These are phyloP conservation scores for Grigorovia transvaalensis DNA, from an alignment of 805 yeast genomes.

Conservation along the genomic window DNA sequence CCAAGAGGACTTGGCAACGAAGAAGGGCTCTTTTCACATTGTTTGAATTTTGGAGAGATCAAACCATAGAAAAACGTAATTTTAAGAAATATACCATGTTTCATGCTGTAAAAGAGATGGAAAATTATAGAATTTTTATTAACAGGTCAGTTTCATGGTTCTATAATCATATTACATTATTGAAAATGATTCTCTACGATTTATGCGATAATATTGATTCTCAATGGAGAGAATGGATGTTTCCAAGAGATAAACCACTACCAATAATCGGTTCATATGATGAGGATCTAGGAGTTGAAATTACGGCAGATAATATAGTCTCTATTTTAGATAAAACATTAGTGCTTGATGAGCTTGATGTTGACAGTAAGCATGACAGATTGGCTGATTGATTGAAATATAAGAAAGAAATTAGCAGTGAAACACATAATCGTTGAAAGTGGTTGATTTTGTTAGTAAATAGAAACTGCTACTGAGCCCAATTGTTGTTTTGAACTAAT, in stretches of 20 bases:
- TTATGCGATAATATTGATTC: constrained; percentile 26
- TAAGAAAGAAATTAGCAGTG: not conserved
- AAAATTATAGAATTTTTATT: constrained; percentile 27
- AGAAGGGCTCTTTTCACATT: constrained; percentile 28
- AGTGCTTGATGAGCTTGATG: constrained; percentile 20
- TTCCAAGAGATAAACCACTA: constrained; percentile 15
- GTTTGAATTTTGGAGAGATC: constrained; percentile 31
- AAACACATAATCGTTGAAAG: not conserved
- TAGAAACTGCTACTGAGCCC: not conserved
- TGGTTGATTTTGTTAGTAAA: no score
- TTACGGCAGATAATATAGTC: constrained; percentile 20
- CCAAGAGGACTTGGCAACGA: constrained; percentile 30
- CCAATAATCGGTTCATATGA: constrained; percentile 18
- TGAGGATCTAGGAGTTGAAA: constrained; percentile 2
- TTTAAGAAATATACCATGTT: constrained; percentile 21
- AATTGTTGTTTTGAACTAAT: not conserved
- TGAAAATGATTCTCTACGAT: constrained; percentile 28
- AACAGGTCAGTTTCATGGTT: constrained; percentile 31
- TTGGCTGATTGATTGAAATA: not conserved
- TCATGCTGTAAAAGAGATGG: constrained; percentile 31
- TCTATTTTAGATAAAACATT: constrained; percentile 21
- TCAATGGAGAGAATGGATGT: constrained; percentile 32
- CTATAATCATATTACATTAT: constrained; percentile 28
- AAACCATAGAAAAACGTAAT: constrained; percentile 25
- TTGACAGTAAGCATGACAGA: constrained; percentile 13